Base-by-base conservation (phyloP, 164 flowering plant species). In the Macadamia integrifolia region DNA sequence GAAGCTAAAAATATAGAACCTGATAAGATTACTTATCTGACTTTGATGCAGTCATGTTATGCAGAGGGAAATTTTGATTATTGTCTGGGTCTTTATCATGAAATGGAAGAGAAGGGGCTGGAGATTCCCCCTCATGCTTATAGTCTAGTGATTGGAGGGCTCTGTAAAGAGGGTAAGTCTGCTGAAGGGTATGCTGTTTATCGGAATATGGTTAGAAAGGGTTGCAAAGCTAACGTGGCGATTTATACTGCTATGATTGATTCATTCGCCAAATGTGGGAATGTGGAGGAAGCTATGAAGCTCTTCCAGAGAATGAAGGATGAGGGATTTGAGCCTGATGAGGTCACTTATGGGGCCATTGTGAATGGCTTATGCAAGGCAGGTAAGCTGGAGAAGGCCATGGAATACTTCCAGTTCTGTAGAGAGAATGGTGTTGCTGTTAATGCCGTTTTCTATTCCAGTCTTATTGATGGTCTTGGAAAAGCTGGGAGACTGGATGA, bases 41-140 rank as follows among this genome's bases (percentile, higher is more conserved):
- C 89, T 66, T 74, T 92, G 83, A 89, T 95, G 1, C 98, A 88
- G 66, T 83, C 84, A 0, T 84, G 86, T 69, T 89, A 91, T 74
- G 69, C 82, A 0, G 88, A 84, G 23, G 81, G 83, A 3, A 80
- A 87, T 76, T 78, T 78, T 72, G 84, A 77, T 76, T 72, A 82
- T 64, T 95, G 91, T 80, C 76, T 89, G 77, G 42, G 84, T 53
- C 87, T 95, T 58, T 95, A 87, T 70, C 85, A 79, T 67, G 99
- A 95, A 71, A 91, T 95, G 97, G 86, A 72, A 44, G 99, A 95
- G 77, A 91, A 75, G 70, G 85, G 79, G 1, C 29, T 91, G 72
- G 94, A 92, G 18, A 72, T 95, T 56, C 98, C 97, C 0, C 66
- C 84, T 49, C 99, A 95, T 80, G 96, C 89, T 3, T 95, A 89